These are phyloP conservation scores for Rhizopogon roseolus DNA, from an alignment of 768 basidiomycete genomes.

Conservation along the genomic window DNA sequence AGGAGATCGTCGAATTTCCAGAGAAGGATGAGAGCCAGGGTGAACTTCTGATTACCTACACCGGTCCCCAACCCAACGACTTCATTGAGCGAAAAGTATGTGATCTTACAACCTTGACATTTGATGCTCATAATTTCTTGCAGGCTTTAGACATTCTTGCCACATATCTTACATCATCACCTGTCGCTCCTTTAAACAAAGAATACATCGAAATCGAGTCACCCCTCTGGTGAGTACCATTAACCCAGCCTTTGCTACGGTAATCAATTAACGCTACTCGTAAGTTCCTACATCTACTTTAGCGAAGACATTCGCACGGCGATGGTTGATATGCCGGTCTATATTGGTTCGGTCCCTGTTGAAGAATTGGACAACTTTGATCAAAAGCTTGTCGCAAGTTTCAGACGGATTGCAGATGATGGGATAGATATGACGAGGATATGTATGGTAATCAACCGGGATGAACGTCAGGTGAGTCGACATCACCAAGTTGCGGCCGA, in stretches of 20 bases:
- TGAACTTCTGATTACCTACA: conserved; percentile 71
- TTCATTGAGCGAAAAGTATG: conserved; percentile 69
- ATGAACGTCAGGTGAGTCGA: conserved; percentile 72
- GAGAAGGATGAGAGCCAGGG: conserved; percentile 96
- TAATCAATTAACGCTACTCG: conserved; percentile 1
- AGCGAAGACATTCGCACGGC: conserved; percentile 72
- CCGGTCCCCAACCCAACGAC: conserved; percentile 70
- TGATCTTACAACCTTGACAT: background rate
- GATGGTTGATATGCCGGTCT: conserved; percentile 67
- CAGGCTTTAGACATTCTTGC: conserved; percentile 82
- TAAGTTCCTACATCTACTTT: conserved; percentile 83
- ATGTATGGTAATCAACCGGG: conserved; percentile 77
- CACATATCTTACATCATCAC: conserved; percentile 84
- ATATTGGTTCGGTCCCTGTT: conserved; percentile 78
- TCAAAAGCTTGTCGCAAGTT: conserved; percentile 58
- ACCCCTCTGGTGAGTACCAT: conserved; percentile 68
- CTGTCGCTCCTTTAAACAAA: conserved; percentile 80
- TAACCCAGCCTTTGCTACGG: background rate
- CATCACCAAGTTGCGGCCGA: background rate
- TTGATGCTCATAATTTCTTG: background rate
- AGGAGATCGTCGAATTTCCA: conserved; percentile 83
- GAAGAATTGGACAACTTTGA: conserved; percentile 75
- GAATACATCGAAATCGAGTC: conserved; percentile 89
- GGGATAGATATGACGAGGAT: conserved; percentile 92
- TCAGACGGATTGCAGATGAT: conserved; percentile 62